Conservation (phyloP, 2,329 filamentous ascomycete species). For the Cordyceps militaris region DNA sequence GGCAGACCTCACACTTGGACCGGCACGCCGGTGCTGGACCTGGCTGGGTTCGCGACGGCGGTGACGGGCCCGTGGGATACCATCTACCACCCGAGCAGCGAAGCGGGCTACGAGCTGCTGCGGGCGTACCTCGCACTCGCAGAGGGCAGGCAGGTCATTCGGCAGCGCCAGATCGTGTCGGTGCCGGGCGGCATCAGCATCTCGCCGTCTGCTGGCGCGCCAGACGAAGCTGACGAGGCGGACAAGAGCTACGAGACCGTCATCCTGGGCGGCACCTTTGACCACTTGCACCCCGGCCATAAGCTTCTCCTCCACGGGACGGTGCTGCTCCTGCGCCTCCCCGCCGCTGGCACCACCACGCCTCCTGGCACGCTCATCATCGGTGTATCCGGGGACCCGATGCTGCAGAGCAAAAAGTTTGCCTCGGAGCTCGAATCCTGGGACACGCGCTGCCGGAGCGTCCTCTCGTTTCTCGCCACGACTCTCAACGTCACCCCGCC, state of each 20-base stretch:
- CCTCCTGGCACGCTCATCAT: slow-evolving; percentile 59
- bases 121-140: slow-evolving; percentile 39
- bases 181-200: slow-evolving; percentile 48
- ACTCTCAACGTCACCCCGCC: slow-evolving; percentile 41
- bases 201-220: slow-evolving; percentile 10
- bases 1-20: slow-evolving; percentile 39
- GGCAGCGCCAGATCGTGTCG: slow-evolving; percentile 42
- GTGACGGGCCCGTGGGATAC: slow-evolving; percentile 53
- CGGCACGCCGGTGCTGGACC: slow-evolving; percentile 40
- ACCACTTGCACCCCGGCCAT: slow-evolving; percentile 91
- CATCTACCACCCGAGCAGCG: slow-evolving; percentile 60
- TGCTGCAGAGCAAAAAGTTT: slow-evolving; percentile 85
- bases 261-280: slow-evolving; percentile 88
- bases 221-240: neutral
- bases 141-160: slow-evolving; percentile 39
- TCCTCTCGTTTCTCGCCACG: slow-evolving; percentile 66
- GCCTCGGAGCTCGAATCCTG: slow-evolving; percentile 75
- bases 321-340: slow-evolving; percentile 58
- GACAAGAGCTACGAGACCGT: slow-evolving; percentile 36
- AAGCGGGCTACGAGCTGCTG: slow-evolving; percentile 55
- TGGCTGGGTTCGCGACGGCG: slow-evolving; percentile 44
- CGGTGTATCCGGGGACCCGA: slow-evolving; percentile 80
- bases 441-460: slow-evolving; percentile 61
- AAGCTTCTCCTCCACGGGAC: slow-evolving; percentile 93
- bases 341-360: slow-evolving; percentile 18